Evolutionary conservation across 2,329 filamentous ascomycete species (phyloP).

Genomic region (Paraconiothyrium sp.): DNA sequence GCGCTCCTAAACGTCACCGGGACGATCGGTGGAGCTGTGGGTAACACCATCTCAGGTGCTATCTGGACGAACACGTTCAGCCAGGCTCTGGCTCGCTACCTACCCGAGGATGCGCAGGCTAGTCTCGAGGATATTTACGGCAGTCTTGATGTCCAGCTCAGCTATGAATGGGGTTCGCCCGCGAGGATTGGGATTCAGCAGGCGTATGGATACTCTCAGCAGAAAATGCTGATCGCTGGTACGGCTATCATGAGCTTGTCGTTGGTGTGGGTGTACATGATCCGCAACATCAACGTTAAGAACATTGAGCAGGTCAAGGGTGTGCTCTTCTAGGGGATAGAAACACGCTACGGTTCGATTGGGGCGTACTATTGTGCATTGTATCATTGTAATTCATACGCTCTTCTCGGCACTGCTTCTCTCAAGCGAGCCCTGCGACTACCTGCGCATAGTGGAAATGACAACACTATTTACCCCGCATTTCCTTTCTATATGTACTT

Average conservation of each 20-base stretch:
- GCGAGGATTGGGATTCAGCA: constrained; percentile 54
- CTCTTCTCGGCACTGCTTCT: too few relatives aligned
- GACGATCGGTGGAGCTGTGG: constrained; percentile 60
- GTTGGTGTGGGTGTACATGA: constrained; percentile 37
- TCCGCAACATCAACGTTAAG: constrained; percentile 46
- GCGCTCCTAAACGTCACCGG: constrained; percentile 66
- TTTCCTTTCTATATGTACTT: constrained; percentile 29
- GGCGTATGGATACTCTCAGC: constrained; percentile 50
- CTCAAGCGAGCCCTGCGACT: neutral
- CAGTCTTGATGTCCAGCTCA: constrained; percentile 45
- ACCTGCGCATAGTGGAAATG: neutral
- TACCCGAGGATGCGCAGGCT: constrained; percentile 53
- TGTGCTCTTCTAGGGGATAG: neutral
- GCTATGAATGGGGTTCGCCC: constrained; percentile 55
- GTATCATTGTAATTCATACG: too few relatives aligned
- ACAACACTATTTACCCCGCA: neutral
- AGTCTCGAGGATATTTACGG: constrained; percentile 50
- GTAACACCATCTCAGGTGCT: constrained; percentile 64
- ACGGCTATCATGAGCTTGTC: constrained; percentile 32
- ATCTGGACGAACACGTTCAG: constrained; percentile 70
- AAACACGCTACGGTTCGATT: neutral
- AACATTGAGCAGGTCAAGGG: constrained; percentile 49
- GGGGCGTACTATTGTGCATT: neutral
- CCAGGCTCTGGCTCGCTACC: constrained; percentile 52
- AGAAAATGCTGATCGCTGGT: constrained; percentile 52